These are phyloP conservation scores for Aegilops longissima DNA, from an alignment of 176 grass and related monocot genomes.

Conservation along the genomic window DNA sequence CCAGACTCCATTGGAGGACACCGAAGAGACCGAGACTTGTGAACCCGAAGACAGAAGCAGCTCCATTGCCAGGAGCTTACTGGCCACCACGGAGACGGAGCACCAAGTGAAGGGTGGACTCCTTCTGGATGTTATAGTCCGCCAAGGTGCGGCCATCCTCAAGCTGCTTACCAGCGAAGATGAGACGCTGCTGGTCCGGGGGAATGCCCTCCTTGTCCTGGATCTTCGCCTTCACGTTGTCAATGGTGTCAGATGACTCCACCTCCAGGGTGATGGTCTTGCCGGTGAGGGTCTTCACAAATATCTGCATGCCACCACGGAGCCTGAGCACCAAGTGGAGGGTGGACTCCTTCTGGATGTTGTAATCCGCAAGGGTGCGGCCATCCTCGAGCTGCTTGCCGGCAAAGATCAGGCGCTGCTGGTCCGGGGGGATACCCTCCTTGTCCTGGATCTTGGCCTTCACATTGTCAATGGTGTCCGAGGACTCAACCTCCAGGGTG, in stretches of 20 bases:
- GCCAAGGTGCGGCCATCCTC: slow-evolving; percentile 78
- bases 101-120: slow-evolving; percentile 77
- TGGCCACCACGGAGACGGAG: neutral
- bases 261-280: neutral
- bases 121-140: slow-evolving; percentile 96
- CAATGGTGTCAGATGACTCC: neutral
- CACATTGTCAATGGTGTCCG: slow-evolving; percentile 74
- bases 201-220: slow-evolving; percentile 79
- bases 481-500: slow-evolving; percentile 86
- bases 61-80: too few species aligned
- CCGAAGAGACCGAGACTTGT: too few species aligned
- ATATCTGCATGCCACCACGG: slow-evolving; percentile 65
- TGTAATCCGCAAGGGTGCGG: slow-evolving; percentile 78
- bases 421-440: slow-evolving; percentile 75
- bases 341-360: slow-evolving; percentile 86
- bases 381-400: slow-evolving; percentile 84
- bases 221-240: slow-evolving; percentile 58
- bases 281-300: neutral
- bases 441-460: slow-evolving; percentile 88
- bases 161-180: slow-evolving; percentile 89
- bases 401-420: slow-evolving; percentile 73
- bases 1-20: too few species aligned
- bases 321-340: slow-evolving; percentile 73
- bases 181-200: slow-evolving; percentile 86
- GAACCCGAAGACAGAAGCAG: too few species aligned